phyloP scores from a whole-genome alignment of 2,329 filamentous ascomycete genomes.

The Exophiala aquamarina region DNA sequence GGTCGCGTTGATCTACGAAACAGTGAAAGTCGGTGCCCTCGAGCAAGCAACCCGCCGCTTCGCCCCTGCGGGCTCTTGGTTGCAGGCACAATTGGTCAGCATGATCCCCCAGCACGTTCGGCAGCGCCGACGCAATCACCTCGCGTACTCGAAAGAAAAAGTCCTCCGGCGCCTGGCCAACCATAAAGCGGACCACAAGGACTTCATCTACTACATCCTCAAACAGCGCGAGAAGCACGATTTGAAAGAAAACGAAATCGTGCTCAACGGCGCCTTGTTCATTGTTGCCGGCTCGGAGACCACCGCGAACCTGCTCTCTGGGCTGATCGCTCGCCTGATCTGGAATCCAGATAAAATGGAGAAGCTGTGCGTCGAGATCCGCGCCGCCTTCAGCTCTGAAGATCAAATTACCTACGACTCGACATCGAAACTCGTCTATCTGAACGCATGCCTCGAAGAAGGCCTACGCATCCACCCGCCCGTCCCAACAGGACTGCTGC shows the following conservation, averaged over 20 bases:
- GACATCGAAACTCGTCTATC: conserved; percentile 40
- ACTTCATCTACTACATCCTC: conserved; percentile 22
- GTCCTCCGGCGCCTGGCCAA: conserved; percentile 10
- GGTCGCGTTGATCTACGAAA: conserved; percentile 31
- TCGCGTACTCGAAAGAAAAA: conserved; percentile 4
- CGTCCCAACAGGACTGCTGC: conserved; percentile 30
- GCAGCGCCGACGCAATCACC: neutral
- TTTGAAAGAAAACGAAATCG: conserved; percentile 20
- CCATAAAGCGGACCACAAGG: conserved; percentile 7
- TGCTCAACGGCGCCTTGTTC: conserved; percentile 17
- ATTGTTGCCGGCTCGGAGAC: conserved; percentile 31
- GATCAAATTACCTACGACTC: conserved; percentile 31
- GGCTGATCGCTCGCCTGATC: conserved; percentile 29
- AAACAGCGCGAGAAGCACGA: conserved; percentile 40
- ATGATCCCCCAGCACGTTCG: conserved; percentile 7
- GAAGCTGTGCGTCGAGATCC: conserved; percentile 30
- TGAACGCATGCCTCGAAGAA: conserved; percentile 50
- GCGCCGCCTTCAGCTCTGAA: conserved; percentile 26
- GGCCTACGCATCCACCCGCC: conserved; percentile 48
- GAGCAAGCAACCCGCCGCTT: conserved; percentile 33
- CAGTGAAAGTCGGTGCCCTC: conserved; percentile 12
- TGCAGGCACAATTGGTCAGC: conserved; percentile 2
- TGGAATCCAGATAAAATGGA: conserved; percentile 24
- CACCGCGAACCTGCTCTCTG: conserved; percentile 25
- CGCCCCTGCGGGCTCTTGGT: conserved; percentile 1